A percentile compares a stretch with the other conserved stretches of the same genome.
These are phyloP conservation scores for Limnanthes douglasii DNA, from an alignment of 345 rosid species.

Conservation along the genomic window DNA sequence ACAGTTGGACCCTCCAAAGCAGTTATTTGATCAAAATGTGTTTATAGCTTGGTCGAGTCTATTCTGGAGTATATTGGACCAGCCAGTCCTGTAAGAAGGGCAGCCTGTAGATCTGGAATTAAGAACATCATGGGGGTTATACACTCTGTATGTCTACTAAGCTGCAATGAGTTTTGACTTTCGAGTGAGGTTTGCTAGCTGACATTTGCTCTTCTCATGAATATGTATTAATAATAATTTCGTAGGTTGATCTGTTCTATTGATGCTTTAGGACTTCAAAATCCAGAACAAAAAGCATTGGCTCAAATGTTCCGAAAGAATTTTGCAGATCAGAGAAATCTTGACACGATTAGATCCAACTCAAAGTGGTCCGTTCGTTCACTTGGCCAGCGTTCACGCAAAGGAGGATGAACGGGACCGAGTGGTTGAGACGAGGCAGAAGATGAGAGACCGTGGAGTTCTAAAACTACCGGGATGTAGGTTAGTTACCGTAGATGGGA, in stretches of 20 bases:
- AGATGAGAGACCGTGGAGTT: conserved; percentile 35
- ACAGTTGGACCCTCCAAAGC: conserved; percentile 95
- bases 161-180: not conserved
- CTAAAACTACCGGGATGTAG: conserved; percentile 50
- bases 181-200: not conserved
- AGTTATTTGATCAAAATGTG: conserved; percentile 56
- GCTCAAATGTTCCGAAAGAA: conserved; percentile 88
- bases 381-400: conserved; percentile 40
- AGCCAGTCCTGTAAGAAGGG: conserved; percentile 84
- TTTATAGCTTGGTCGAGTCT: conserved; percentile 94
- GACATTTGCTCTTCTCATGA: not conserved
- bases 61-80: conserved; percentile 78
- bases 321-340: conserved; percentile 56
- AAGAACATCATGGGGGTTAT: conserved; percentile 93
- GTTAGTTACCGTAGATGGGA: conserved; percentile 35
- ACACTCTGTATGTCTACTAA: conserved; percentile 42
- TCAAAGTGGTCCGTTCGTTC: conserved; percentile 49
- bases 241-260: too few relatives aligned
- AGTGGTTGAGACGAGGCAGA: conserved; percentile 35
- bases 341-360: conserved; percentile 31
- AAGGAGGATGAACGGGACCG: conserved; percentile 38
- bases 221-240: conserved; percentile 2
- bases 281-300: conserved; percentile 69
- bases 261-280: conserved; percentile 88
- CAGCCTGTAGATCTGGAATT: conserved; percentile 82